Evolutionary conservation across 1,139 yeast genomes (phyloP), one percentile per base, ranked within the genome.

Genomic region (Hansenula sp.): DNA sequence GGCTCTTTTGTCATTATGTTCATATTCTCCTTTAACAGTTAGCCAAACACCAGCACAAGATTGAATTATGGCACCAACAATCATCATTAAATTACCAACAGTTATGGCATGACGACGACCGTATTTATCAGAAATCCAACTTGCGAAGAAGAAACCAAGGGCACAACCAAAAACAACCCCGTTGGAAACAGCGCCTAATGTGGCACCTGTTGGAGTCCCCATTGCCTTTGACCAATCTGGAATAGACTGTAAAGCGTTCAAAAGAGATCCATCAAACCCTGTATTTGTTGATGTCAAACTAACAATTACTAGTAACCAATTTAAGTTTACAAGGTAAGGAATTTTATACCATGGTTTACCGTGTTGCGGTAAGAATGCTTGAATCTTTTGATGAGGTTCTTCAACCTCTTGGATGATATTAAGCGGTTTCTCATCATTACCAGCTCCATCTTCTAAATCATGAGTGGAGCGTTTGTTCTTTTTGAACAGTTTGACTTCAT

Each of bases 81-180:
- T 49, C 55, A 71, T 64, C 40, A 74, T 59, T 10, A 63, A 18
- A 41, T 70, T 62, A 38, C 80, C 79, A 40, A 63, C 36, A 18
- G 67, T 48, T 27, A 76, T 57, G 36, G 73, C 60, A 36, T 63
- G 59, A 51, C 67, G 70, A 63, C 84, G 70, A 43, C 84, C 84
- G 37, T 56, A 59, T 19, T 51, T 58, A 48, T 79, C 84, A 50
- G 74, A 62, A 39, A 71, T 52, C 44, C 60, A 59, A 17, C 73
- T 61, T 33, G 68, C 60, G 21, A 52, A 51, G 31, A 49, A 47
- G 40, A 58, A 50, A 42, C 58, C 45, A 12, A 59, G 21, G 17
- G 60, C 38, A 33, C 52, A 50, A 42, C 85, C 84, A 57, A 78
- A 77, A 24, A 74, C 67, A 24, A 79, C 75, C 42, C 84, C 84